Evolutionary conservation across 495 filamentous ascomycete genomes (phyloP), one percentile per base, ranked within the genome.

Genomic region (Cercophora scortea): DNA sequence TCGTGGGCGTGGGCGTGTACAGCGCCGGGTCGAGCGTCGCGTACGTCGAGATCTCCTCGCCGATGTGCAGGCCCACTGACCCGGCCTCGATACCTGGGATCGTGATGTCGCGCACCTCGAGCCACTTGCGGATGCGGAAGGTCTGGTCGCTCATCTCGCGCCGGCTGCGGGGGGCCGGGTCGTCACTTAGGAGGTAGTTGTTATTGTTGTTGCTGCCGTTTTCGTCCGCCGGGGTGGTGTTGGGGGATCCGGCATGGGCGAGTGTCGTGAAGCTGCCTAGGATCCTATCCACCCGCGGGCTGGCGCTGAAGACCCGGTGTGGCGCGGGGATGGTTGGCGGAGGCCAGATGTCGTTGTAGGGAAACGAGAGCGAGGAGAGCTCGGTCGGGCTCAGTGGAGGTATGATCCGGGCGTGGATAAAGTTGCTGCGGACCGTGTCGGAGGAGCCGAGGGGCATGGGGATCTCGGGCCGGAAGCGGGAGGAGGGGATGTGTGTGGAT

Each of bases 51-150:
- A 91, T 67, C 12, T 83, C 8, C 54, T 90, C 84, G n/a, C 77
- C 80, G 36, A 81, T 33, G 36, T 42, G 34, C 12, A 49, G 33
- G 11, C 33, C 33, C 12, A 25, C 11, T 8, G 16, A 38, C 10
- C 3, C 36, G 13, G 36, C 13, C 9, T 10, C 36, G 42, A 43
- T 18, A 34, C 44, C 18, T 25, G 47, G 40, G 16, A 42, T 45
- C 2, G 25, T 5, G 74, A 32, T 84, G 54, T 19, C 56, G 52
- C 39, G 50, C 56, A 68, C 53, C 48, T 84, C 74, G 49, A 87
- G 70, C 88, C 87, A 93, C 58, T 82, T 80, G 17, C 83, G 76
- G 41, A 95, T 76, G 6, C 86, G 78, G 57, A 95, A 95, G 0
- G 80, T 78, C 8, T 70, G 61, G 40, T 87, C 74, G 34, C 81